Base-by-base conservation (phyloP, 2,329 filamentous ascomycete genomes). In the Colletotrichum sublineola region DNA sequence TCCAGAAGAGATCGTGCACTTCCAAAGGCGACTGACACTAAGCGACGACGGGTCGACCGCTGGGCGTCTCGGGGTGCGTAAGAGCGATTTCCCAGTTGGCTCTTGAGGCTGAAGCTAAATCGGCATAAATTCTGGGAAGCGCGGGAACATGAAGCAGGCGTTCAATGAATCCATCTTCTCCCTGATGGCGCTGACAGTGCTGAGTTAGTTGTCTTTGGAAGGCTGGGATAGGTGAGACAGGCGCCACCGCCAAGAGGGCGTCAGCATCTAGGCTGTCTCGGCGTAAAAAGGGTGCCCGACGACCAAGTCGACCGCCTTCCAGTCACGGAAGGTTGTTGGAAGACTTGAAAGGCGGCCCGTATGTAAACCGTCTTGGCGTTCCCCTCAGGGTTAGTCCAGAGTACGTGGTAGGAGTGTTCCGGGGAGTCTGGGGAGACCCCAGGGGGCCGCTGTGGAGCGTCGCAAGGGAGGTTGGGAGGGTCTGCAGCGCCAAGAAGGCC, bases 181-280 rank as follows among this genome's bases (percentile, higher is more conserved):
- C 6, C 8, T 56, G 20, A 7, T 12, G 20, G 11, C 33, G 46
- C 40, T 36, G 14, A 24, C 12, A 36, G 31, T 58, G 52, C n/a
- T 18, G 40, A 24, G 38, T 40, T 42, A 24, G 38, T 40, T 42
- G 53, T 40, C 53, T 12, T 5, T 42, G 58, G 55, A 60, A 64
- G 66, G 66, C 60, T 31, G 36, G 53, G 60, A 24, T 42, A 42
- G 20, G 40, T 42, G 24, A 72, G 42, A 40, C 29, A 44, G 36
- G 15, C 44, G 53, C 36, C 44, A 8, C 29, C 60, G 69, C 69
- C 69, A 72, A 72, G 68, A 68, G 66, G n/a, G 53, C 66, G 66
- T 72, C 66, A 69, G 60, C 69, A 64, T 55, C 60, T 64, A 38
- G 69, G 46, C 44, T 33, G 60, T 55, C 69, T 72, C 29, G 69